A percentile compares a stretch with the other conserved stretches of the same genome.
These are phyloP conservation scores for Penicillium chermesinum DNA, from an alignment of 495 filamentous ascomycete species.

Conservation along the genomic window DNA sequence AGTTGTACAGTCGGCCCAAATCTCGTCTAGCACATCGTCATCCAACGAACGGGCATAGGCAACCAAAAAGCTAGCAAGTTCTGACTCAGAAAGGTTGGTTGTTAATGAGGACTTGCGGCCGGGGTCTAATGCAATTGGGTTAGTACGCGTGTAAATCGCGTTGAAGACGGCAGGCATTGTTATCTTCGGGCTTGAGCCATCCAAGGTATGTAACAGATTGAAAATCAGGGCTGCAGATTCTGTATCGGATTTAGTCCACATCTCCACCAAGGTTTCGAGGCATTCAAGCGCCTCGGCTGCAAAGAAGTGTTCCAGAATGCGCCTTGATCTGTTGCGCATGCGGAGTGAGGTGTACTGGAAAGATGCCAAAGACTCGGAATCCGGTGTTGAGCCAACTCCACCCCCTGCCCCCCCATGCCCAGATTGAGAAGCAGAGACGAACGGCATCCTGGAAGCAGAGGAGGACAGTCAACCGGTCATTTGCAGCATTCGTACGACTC, in stretches of 20 bases:
- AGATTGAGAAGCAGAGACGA: constrained; percentile 84
- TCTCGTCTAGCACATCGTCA: constrained; percentile 98
- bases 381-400: constrained; percentile 49
- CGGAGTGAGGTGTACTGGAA: constrained; percentile 84
- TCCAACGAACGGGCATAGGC: constrained; percentile 86
- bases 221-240: constrained; percentile 55
- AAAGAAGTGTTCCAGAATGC: constrained; percentile 89
- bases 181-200: constrained; percentile 86
- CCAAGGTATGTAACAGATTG: constrained; percentile 81
- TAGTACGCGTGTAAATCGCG: constrained; percentile 89
- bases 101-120: constrained; percentile 81
- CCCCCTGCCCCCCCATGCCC: constrained; percentile 84
- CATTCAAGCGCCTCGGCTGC: constrained; percentile 92
- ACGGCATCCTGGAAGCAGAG: constrained; percentile 97
- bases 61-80: constrained; percentile 81
- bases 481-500: constrained; percentile 72
- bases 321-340: constrained; percentile 81
- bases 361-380: constrained; percentile 69
- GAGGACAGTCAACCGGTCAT: constrained; percentile 85
- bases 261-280: constrained; percentile 79
- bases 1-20: constrained; percentile 90
- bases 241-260: constrained; percentile 58
- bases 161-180: constrained; percentile 97
- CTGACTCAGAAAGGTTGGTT: constrained; percentile 71
- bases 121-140: constrained; percentile 72